Evolutionary conservation across 164 flowering plant genomes (phyloP).

Genomic region (Chloranthus sessilifolius): DNA sequence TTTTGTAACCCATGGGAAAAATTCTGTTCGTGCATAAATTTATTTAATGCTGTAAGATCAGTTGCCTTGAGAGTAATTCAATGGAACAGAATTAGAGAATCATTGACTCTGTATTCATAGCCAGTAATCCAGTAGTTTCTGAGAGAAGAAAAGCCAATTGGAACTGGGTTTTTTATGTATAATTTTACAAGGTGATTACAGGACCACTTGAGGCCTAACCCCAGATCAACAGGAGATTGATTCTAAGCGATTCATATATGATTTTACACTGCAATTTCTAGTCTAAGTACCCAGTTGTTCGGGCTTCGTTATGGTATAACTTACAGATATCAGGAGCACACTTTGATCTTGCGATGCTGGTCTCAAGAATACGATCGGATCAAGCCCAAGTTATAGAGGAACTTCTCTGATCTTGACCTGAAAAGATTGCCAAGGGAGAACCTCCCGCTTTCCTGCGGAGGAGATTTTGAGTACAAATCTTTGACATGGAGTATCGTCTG

Average conservation of each 20-base stretch:
- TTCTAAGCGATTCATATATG: neutral
- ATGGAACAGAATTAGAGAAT: no score
- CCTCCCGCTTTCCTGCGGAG: constrained; percentile 38
- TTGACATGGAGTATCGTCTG: constrained; percentile 54
- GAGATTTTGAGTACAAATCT: constrained; percentile 48
- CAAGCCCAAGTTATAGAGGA: constrained; percentile 73
- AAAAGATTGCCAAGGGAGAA: constrained; percentile 75
- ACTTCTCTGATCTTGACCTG: constrained; percentile 72
- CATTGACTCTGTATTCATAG: neutral
- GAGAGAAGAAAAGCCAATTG: neutral
- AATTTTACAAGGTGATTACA: constrained; percentile 1
- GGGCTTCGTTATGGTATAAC: neutral
- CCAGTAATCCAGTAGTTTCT: constrained; percentile 1
- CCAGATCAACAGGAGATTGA: constrained; percentile 11
- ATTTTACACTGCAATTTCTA: neutral
- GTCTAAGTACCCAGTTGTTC: no score
- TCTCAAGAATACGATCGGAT: constrained; percentile 55
- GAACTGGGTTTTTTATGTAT: neutral
- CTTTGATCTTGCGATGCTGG: neutral
- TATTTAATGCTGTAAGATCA: no score
- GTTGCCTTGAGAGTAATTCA: no score
- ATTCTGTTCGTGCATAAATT: no score
- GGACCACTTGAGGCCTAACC: neutral
- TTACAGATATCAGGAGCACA: constrained; percentile 10
- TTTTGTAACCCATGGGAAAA: no score